Base-by-base conservation (phyloP, 2,329 filamentous ascomycete genomes). In the Cladosporium colombiae region DNA sequence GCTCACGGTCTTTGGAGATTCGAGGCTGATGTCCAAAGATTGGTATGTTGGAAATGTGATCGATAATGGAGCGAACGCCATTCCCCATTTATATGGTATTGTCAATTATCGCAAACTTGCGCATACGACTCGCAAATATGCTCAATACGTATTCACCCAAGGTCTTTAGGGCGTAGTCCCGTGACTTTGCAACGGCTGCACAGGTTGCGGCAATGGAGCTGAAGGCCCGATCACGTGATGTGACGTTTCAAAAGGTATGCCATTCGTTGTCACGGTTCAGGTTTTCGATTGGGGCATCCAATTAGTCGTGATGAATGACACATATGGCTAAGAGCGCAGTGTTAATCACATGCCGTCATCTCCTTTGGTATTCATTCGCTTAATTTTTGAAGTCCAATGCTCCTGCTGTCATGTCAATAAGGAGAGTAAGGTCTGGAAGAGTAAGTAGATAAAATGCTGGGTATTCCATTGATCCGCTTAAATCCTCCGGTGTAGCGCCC, bases 391-490 rank as follows among this genome's bases (percentile, higher is more conserved):
- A 46, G 40, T 8, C 8, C 40, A 23, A 13, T 46, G 7, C 5
- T 8, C n/a, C n/a, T 23, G 8, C 2, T 21, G 3, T 46, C 3
- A 8, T 46, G 21, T n/a, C n/a, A 21, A 16, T 11, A 10, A 6
- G n/a, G n/a, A 21, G n/a, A 23, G 40, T 11, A n/a, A 46, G n/a
- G 10, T 46, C 40, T 46, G n/a, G n/a, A 10, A 21, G 10, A 23
- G 10, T 21, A 46, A 53, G 40, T 46, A 21, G 40, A 46, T 11
- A 35, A 50, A 62, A 33, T 62, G 59, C n/a, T 37, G 58, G 50
- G 35, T 63, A 56, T 56, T 56, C 50, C 61, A 63, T 56, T 49
- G 50, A 52, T 63, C 61, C 50, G 37, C 35, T 52, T 13, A 25
- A 44, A 23, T 25, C 49, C 60, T 37, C 40, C 29, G 27, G 23